phyloP scores from a whole-genome alignment of 164 flowering plant species.

The Magnolia sinica region DNA sequence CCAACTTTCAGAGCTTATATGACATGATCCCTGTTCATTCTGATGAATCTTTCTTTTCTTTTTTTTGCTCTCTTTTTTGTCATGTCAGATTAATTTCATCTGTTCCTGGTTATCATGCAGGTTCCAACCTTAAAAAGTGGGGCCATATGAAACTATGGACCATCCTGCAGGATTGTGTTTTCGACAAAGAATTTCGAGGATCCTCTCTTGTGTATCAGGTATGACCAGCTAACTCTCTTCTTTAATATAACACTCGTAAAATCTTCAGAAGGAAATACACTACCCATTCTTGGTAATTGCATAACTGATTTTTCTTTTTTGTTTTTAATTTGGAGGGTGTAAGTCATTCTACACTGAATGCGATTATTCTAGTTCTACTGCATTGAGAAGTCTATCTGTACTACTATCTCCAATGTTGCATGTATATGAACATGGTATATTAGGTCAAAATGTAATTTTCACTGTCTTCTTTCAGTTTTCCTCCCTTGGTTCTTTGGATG shows the following conservation, averaged over 20 bases:
- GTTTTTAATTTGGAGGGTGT: not conserved
- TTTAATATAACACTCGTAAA: too few species aligned
- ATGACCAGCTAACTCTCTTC: not conserved
- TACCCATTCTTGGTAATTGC: too few species aligned
- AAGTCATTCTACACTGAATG: not conserved
- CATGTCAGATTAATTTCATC: slow-evolving; percentile 89
- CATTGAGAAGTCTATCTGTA: not conserved
- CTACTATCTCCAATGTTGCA: not conserved
- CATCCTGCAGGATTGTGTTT: slow-evolving; percentile 66
- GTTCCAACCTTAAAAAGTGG: slow-evolving; percentile 80
- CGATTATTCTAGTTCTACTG: not conserved
- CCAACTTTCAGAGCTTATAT: not conserved
- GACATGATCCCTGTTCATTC: not conserved
- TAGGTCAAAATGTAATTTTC: not conserved
- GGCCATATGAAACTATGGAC: slow-evolving; percentile 93
- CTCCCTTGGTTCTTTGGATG: slow-evolving; percentile 95
- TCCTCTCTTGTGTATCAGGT: slow-evolving; percentile 95
- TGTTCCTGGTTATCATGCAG: slow-evolving; percentile 96
- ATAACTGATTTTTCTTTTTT: too few species aligned
- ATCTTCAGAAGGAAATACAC: too few species aligned
- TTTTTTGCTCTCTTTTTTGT: not conserved
- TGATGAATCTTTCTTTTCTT: not conserved
- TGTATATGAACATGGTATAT: not conserved
- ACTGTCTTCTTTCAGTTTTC: slow-evolving; percentile 63
- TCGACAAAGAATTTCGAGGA: slow-evolving; percentile 65